Conservation (phyloP, 306 rosid genomes). For the Lathyrus tuberosus region DNA sequence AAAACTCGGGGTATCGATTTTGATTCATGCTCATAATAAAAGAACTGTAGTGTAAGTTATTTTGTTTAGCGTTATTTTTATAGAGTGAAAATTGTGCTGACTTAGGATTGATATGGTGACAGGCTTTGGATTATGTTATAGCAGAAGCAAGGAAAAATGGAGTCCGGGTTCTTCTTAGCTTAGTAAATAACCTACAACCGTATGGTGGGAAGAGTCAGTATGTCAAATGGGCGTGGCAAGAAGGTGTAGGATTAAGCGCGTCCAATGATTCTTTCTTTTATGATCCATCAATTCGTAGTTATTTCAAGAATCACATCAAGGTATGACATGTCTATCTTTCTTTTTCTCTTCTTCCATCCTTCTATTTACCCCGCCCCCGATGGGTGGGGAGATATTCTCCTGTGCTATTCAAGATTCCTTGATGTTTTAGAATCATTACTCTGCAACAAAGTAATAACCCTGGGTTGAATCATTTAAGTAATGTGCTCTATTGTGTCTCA, state of each 20-base stretch:
- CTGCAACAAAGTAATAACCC: no score
- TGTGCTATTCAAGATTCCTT: neutral
- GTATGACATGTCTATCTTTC: conserved; percentile 49
- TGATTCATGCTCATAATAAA: no score
- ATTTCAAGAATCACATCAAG: conserved; percentile 86
- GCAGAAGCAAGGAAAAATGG: no score
- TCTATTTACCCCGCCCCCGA: neutral
- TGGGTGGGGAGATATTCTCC: neutral
- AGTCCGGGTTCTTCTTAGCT: no score
- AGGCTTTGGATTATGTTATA: no score
- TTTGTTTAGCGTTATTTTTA: no score
- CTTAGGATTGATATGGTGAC: no score
- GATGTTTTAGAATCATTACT: neutral
- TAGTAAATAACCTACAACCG: conserved; percentile 89
- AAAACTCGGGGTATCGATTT: no score
- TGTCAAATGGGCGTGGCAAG: conserved; percentile 99
- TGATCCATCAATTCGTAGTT: conserved; percentile 80
- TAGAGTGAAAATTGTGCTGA: no score
- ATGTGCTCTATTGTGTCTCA: no score
- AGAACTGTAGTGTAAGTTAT: no score
- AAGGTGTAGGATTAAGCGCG: conserved; percentile 85
- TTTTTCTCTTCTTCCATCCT: conserved; percentile 2
- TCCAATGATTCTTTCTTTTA: conserved; percentile 98
- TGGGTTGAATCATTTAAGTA: no score
- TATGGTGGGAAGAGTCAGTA: conserved; percentile 97